Conservation (phyloP, 2,329 filamentous ascomycete species). For the Aspergillus sp. region DNA sequence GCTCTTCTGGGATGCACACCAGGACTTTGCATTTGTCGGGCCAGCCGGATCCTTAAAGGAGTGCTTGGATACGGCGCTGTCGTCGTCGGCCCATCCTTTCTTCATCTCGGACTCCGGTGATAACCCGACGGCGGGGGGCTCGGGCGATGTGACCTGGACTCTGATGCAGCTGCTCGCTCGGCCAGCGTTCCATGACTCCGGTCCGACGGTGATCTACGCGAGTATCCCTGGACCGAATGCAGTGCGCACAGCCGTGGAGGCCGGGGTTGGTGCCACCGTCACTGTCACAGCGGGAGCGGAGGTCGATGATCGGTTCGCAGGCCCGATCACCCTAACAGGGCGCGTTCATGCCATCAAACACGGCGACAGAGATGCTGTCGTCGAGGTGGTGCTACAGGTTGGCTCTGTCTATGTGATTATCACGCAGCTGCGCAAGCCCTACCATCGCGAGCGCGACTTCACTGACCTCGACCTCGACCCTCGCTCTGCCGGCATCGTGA, state of each 20-base stretch:
- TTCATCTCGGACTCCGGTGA: slow-evolving; percentile 50
- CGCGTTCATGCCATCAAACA: slow-evolving; percentile 42
- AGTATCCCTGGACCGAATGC: slow-evolving; percentile 43
- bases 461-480: slow-evolving; percentile 40
- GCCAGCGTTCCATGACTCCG: slow-evolving; percentile 35
- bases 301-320: slow-evolving; percentile 41
- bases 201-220: slow-evolving; percentile 43
- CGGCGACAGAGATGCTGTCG: slow-evolving; percentile 40
- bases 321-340: slow-evolving; percentile 44
- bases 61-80: slow-evolving; percentile 40
- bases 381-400: slow-evolving; percentile 43
- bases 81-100: slow-evolving; percentile 35
- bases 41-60: slow-evolving; percentile 40
- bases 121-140: slow-evolving; percentile 47
- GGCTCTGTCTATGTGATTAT: slow-evolving; percentile 45
- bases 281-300: slow-evolving; percentile 45
- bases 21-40: slow-evolving; percentile 44
- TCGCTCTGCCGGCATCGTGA: slow-evolving; percentile 40
- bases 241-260: slow-evolving; percentile 32
- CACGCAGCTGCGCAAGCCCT: slow-evolving; percentile 45
- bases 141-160: slow-evolving; percentile 47
- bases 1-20: slow-evolving; percentile 40
- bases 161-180: slow-evolving; percentile 38
- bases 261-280: slow-evolving; percentile 39
- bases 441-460: slow-evolving; percentile 46